Conservation (phyloP, 441 rosid genomes). For the Breynia disticha region DNA sequence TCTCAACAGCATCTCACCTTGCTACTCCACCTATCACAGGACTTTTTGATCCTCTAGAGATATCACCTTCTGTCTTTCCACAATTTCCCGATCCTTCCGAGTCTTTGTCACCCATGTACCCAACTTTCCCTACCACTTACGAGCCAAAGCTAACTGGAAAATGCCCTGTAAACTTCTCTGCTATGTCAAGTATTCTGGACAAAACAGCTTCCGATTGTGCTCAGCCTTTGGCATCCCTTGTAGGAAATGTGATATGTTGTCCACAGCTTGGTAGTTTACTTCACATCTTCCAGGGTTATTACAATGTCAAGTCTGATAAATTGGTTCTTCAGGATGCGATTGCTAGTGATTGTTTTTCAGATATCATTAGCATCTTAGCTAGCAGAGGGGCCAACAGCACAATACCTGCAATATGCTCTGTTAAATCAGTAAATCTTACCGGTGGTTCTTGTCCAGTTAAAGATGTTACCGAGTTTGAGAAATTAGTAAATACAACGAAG, state of each 20-base stretch:
- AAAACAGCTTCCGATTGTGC: constrained; percentile 87
- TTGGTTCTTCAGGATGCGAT: constrained; percentile 55
- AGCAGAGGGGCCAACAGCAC: constrained; percentile 82
- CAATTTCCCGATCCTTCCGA: constrained; percentile 43
- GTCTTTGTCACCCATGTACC: constrained; percentile 74
- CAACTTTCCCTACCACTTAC: constrained; percentile 66
- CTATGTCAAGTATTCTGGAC: constrained; percentile 46
- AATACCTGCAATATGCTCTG: constrained; percentile 72
- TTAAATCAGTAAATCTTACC: constrained; percentile 69
- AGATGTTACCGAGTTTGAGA: constrained; percentile 60
- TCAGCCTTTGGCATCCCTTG: constrained; percentile 64
- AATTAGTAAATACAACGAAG: constrained; percentile 65
- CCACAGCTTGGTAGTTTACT: constrained; percentile 85
- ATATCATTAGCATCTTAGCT: constrained; percentile 73
- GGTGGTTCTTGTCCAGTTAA: constrained; percentile 82
- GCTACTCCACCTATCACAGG: constrained; percentile 64
- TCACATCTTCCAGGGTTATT: constrained; percentile 71
- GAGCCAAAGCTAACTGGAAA: constrained; percentile 78
- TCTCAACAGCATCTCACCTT: constrained; percentile 41
- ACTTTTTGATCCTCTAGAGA: constrained; percentile 76
- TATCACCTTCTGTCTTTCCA: constrained; percentile 81
- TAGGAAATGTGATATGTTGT: constrained; percentile 89
- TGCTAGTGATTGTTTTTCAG: constrained; percentile 94
- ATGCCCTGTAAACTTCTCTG: constrained; percentile 82
- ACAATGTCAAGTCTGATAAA: constrained; percentile 46